A percentile compares a stretch with the other conserved stretches of the same genome.
phyloP scores from a whole-genome alignment of 1,284 basidiomycete species.

The Mycena sp. region DNA sequence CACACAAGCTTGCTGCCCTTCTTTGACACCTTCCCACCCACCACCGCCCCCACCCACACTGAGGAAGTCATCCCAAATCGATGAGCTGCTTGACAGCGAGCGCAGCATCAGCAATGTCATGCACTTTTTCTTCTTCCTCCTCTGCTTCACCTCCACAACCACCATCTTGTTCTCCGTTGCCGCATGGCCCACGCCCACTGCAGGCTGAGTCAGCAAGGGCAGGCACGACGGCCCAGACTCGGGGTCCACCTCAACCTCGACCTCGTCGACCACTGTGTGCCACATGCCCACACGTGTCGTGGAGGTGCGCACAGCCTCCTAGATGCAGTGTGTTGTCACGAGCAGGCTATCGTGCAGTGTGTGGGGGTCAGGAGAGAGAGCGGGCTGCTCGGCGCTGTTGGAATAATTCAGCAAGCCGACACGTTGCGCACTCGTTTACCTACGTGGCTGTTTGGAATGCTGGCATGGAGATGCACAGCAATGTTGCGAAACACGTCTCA shows the following conservation, averaged over 20 bases:
- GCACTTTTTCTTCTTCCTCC: conserved; percentile 4
- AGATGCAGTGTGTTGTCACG: conserved; percentile 27
- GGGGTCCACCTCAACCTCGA: conserved; percentile 5
- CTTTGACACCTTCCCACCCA: not conserved
- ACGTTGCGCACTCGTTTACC: too few species aligned
- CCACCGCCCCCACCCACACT: not conserved
- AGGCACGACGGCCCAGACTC: not conserved
- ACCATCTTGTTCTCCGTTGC: too few species aligned
- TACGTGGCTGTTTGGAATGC: too few species aligned
- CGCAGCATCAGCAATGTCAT: conserved; percentile 8
- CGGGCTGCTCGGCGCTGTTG: conserved; percentile 9
- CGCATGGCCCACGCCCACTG: not conserved
- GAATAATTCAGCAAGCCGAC: too few species aligned
- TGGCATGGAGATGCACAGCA: too few species aligned
- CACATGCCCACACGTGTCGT: conserved; percentile 8
- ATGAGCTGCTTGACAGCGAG: too few species aligned
- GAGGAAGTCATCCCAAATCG: too few species aligned
- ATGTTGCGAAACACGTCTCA: too few species aligned
- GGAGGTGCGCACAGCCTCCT: conserved; percentile 24
- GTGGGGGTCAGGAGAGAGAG: not conserved
- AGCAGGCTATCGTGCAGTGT: not conserved
- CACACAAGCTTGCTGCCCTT: too few species aligned
- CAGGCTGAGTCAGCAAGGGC: too few species aligned
- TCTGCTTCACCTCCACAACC: not conserved
- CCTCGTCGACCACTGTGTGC: conserved; percentile 18